These are phyloP conservation scores for Rhodocollybia butyracea DNA, from an alignment of 768 basidiomycete genomes.

Conservation along the genomic window DNA sequence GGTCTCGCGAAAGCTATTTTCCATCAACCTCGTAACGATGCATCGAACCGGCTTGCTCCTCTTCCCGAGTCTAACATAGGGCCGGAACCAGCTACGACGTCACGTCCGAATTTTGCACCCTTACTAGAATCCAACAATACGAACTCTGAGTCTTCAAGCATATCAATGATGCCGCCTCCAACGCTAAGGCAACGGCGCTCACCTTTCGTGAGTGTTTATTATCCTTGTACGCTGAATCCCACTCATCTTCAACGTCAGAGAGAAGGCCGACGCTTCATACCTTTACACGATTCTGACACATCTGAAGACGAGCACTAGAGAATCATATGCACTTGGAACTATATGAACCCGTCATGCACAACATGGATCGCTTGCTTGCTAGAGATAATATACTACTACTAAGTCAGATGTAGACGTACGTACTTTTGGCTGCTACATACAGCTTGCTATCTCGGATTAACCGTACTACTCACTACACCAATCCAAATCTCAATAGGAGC, in stretches of 20 bases:
- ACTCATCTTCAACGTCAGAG: background rate
- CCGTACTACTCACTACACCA: slow-evolving; percentile 23
- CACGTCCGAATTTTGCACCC: too few relatives aligned
- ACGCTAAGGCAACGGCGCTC: slow-evolving; percentile 1
- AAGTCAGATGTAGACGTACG: too few relatives aligned
- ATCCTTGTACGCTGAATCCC: background rate
- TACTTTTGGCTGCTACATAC: too few relatives aligned
- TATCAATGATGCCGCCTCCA: background rate
- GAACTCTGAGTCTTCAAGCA: background rate
- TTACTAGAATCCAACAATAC: background rate
- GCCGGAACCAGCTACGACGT: too few relatives aligned
- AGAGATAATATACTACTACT: too few relatives aligned
- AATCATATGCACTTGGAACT: too few relatives aligned
- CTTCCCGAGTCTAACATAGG: too few relatives aligned
- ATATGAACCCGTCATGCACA: too few relatives aligned
- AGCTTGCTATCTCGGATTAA: too few relatives aligned
- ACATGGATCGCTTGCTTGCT: too few relatives aligned
- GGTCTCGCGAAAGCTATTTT: background rate
- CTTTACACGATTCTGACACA: slow-evolving; percentile 6
- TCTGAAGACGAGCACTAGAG: slow-evolving; percentile 6
- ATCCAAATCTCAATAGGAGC: slow-evolving; percentile 73
- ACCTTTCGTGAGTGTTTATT: slow-evolving; percentile 3
- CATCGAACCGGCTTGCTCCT: too few relatives aligned
- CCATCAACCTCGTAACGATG: too few relatives aligned
- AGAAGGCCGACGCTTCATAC: slow-evolving; percentile 8